Conservation (phyloP, 2,329 filamentous ascomycete species). For the Colletotrichum australisinense region DNA sequence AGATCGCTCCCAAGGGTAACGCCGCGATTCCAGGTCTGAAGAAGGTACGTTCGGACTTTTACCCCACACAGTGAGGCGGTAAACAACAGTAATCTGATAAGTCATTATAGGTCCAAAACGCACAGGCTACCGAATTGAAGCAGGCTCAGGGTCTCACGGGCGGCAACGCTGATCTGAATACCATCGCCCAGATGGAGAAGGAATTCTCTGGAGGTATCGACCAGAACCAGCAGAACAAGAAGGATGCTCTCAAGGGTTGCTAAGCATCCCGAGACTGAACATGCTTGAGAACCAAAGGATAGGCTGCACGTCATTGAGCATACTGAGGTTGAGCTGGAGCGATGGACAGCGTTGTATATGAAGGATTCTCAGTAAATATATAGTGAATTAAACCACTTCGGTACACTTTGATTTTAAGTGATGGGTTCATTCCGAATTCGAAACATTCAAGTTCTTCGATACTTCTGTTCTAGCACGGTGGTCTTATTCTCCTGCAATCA, state of each 20-base stretch:
- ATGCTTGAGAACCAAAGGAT: not conserved
- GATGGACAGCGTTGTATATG: not conserved
- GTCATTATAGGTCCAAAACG: not conserved
- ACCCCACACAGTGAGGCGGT: too few species aligned
- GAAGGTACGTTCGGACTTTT: constrained; percentile 19
- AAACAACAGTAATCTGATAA: not conserved
- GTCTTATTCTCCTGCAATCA: too few species aligned
- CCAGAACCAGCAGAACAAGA: constrained; percentile 35
- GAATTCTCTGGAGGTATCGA: constrained; percentile 37
- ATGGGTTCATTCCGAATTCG: too few species aligned
- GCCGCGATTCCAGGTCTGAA: constrained; percentile 34
- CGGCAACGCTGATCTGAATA: not conserved
- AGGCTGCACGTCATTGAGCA: not conserved
- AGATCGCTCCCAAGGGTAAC: constrained; percentile 34
- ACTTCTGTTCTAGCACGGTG: too few species aligned
- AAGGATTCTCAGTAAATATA: not conserved
- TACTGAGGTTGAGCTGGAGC: not conserved
- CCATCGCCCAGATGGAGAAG: constrained; percentile 2
- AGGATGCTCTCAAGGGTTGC: not conserved
- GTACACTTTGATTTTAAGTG: too few species aligned
- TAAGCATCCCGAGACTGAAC: not conserved
- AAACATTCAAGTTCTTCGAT: too few species aligned
- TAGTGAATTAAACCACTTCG: not conserved
- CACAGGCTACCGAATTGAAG: constrained; percentile 11
- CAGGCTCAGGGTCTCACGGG: constrained; percentile 9